Base-by-base conservation (phyloP, 1,284 basidiomycete genomes). In the Crepidotus sp. region DNA sequence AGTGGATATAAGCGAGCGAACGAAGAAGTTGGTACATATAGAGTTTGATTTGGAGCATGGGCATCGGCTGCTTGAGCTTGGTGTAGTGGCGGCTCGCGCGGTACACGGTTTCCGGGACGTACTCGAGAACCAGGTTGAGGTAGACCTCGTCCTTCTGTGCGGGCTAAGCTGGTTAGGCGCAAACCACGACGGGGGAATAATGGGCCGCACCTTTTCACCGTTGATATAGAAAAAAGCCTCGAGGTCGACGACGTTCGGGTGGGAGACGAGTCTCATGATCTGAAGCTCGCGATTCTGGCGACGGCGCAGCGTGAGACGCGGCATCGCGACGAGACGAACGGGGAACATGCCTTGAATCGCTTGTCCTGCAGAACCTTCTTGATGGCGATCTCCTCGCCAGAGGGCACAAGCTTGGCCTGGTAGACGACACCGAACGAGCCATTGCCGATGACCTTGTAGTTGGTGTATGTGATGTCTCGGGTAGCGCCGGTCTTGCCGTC, bases 301-400 rank as follows among this genome's bases (percentile, higher is more conserved):
- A 40, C 18, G 36, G 22, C n/a, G n/a, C n/a, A n/a, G n/a, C n/a
- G 46, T 46, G 32, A 39, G 39, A 29, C 29, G 26, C 32, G 52
- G 53, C 40, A 52, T 38, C 44, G 49, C 51, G 49, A 50, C 51
- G 52, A 45, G 54, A 50, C 2, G 49, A 50, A 51, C 52, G 48
- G 53, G 30, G 51, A 39, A 61, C 77, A 49, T 55, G 93, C 94
- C 89, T 98, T 98, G 85, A 98, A 98, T 55, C 95, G 83, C 77
- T 98, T 98, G 74, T 98, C 95, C 75, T 98, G 95, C 55, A 98
- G 69, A 42, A 98, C 95, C 75, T 98, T 98, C 83, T 98, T 98
- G 77, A 98, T 98, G 45, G 95, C 95, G 59, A 98, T 96, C 58
- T 97, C 93, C 50, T 88, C 83, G 19, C 73, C 73, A 26, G 76